Evolutionary conservation across 768 basidiomycete species (phyloP), one percentile per base, ranked within the genome.

Genomic region (Infundibulicybe gibba): DNA sequence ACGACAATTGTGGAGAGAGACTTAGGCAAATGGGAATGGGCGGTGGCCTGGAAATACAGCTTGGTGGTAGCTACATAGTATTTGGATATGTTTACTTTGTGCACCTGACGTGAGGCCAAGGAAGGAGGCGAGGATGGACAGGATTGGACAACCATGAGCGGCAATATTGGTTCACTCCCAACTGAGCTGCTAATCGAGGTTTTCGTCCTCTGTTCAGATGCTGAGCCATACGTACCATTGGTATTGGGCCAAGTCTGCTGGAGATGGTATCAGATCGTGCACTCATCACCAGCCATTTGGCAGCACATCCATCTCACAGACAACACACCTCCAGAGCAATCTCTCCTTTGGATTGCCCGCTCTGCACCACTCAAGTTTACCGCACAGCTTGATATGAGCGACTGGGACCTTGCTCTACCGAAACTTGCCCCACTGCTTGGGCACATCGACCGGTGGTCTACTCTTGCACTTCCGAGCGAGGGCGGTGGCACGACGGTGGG

Each of bases 181-280:
- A 64, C 75, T 10, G 86, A 89, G 48, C 60, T 89, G 11, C 71
- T 87, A 20, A 69, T 78, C 51, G 77, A 84, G 47, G 77, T 85
- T 40, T 87, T 88, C 61, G 60, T 60, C 3, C 69, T 66, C 35
- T 71, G 67, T 50, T 67, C 69, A 1, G 56, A 59, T n/a, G 66
- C 63, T 20, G 69, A 76, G n/a, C 63, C 76, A 6, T 63, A 77
- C 20, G 66, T 71, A 0, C 79, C 79, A 3, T 61, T 85, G 43
- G 62, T 57, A 14, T 60, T 89, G 33, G 69, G 70, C 20, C 54
- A 61, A 15, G 83, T 89, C 20, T 87, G 81, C 45, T 69, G 59
- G 17, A 67, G 71, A 51, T 90, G 87, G 87, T 70, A 68, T 49
- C 64, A 70, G 33, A 63, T 87, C 37, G 71, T 77, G 32, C 58